These are phyloP conservation scores for Aspergillus sp. DNA, from an alignment of 2,329 filamentous ascomycete genomes.

Conservation along the genomic window DNA sequence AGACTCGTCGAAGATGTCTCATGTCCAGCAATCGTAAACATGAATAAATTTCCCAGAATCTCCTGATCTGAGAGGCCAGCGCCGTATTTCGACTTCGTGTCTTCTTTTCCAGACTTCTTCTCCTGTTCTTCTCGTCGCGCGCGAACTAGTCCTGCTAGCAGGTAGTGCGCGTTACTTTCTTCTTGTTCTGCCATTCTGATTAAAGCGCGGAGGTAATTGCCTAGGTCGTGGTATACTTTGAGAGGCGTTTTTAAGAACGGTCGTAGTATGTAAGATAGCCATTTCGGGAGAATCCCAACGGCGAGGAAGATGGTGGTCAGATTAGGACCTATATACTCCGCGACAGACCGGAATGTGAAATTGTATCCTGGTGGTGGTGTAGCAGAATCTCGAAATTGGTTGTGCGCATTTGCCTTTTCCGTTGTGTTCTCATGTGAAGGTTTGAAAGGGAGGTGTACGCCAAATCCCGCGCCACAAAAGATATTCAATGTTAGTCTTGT, in stretches of 20 bases:
- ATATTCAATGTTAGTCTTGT: constrained; percentile 32
- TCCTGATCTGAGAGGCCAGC: constrained; percentile 25
- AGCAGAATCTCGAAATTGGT: constrained; percentile 14
- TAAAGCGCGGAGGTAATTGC: constrained; percentile 12
- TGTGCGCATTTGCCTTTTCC: constrained; percentile 10
- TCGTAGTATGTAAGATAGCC: constrained; percentile 14
- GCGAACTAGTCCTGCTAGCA: constrained; percentile 11
- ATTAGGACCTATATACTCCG: constrained; percentile 18
- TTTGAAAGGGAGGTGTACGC: constrained; percentile 17
- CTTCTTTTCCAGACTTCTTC: background rate
- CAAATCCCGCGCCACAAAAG: constrained; percentile 32
- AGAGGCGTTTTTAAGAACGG: constrained; percentile 28
- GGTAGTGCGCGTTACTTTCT: constrained; percentile 9
- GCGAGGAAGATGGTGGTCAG: constrained; percentile 11
- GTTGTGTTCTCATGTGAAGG: constrained; percentile 8
- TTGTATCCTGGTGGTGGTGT: constrained; percentile 12
- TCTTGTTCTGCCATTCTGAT: constrained; percentile 17
- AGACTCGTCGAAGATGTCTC: constrained; percentile 46
- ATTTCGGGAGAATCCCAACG: constrained; percentile 11
- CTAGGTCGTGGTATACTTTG: constrained; percentile 18
- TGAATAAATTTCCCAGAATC: constrained; percentile 46
- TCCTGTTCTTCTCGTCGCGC: constrained; percentile 1
- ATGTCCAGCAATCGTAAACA: constrained; percentile 47
- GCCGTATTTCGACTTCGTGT: background rate
- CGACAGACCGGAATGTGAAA: constrained; percentile 17